Evolutionary conservation across 331 rosid genomes (phyloP).

Genomic region (Pyracantha coccinea): DNA sequence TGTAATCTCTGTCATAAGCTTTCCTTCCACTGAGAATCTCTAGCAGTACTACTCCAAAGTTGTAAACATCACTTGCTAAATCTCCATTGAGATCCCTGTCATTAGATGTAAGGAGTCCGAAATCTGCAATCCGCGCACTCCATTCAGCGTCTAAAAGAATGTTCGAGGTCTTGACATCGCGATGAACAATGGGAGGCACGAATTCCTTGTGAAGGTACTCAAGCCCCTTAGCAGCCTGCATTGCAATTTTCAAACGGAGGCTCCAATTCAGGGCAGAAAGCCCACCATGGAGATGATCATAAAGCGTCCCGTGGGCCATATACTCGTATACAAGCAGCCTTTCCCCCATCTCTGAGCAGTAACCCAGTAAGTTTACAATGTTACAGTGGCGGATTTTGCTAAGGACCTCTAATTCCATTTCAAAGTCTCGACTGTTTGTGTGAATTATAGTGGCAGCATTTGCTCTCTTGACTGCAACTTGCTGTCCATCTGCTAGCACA

Average conservation of each 20-base stretch:
- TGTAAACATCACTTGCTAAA: constrained; percentile 52
- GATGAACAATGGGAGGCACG: constrained; percentile 65
- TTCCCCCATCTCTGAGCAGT: constrained; percentile 95
- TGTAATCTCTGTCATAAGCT: constrained; percentile 57
- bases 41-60: constrained; percentile 68
- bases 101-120: constrained; percentile 55
- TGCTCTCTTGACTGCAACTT: constrained; percentile 87
- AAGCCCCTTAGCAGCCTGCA: constrained; percentile 78
- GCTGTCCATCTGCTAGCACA: constrained; percentile 57
- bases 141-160: constrained; percentile 81
- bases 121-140: constrained; percentile 76
- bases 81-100: constrained; percentile 47
- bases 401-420: constrained; percentile 75
- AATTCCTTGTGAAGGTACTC: constrained; percentile 80
- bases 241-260: constrained; percentile 57
- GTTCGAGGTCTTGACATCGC: constrained; percentile 66
- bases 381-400: constrained; percentile 70
- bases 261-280: constrained; percentile 80
- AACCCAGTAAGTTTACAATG: constrained; percentile 80
- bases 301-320: constrained; percentile 89
- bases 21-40: constrained; percentile 91
- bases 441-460: constrained; percentile 96
- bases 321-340: constrained; percentile 87
- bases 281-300: constrained; percentile 87
- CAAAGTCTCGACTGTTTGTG: constrained; percentile 73